Conservation (phyloP, 1,139 yeast genomes). For the Suhomyces maxii region DNA sequence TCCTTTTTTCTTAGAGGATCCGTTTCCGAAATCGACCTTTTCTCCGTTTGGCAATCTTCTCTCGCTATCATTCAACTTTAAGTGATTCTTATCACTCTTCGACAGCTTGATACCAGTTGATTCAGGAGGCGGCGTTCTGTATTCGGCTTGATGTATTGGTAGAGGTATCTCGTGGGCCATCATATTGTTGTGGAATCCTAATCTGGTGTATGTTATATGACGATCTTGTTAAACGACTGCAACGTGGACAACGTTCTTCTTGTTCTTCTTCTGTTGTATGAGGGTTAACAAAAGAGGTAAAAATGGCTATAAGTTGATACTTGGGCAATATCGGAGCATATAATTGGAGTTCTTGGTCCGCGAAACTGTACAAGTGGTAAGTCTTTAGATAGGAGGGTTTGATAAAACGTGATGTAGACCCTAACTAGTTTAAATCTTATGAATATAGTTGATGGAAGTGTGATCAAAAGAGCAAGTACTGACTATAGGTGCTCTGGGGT, state of each 20-base stretch:
- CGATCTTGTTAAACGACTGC: not conserved
- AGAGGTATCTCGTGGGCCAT: constrained; percentile 44
- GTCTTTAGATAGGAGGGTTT: no score
- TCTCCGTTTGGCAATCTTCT: constrained; percentile 44
- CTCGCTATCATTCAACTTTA: constrained; percentile 19
- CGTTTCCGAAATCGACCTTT: constrained; percentile 42
- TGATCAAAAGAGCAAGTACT: no score
- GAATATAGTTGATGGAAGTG: no score
- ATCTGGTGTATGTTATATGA: constrained; percentile 3
- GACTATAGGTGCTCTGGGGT: no score
- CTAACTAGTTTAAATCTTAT: no score
- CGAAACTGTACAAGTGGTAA: no score
- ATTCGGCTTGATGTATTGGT: constrained; percentile 20
- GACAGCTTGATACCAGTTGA: constrained; percentile 6
- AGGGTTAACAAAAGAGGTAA: not conserved
- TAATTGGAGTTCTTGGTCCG: not conserved
- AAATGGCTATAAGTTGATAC: not conserved
- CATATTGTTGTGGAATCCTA: constrained; percentile 21
- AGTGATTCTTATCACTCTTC: constrained; percentile 7
- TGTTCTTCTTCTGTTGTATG: no score
- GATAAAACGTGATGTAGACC: no score
- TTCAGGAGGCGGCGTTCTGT: constrained; percentile 8
- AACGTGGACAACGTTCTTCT: constrained; percentile 4
- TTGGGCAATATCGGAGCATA: not conserved
- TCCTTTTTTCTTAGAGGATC: constrained; percentile 11